Percentiles rank a stretch among this genome's conserved stretches.
Conservation (phyloP, 768 basidiomycete genomes). For the Kwoniella sp. region DNA sequence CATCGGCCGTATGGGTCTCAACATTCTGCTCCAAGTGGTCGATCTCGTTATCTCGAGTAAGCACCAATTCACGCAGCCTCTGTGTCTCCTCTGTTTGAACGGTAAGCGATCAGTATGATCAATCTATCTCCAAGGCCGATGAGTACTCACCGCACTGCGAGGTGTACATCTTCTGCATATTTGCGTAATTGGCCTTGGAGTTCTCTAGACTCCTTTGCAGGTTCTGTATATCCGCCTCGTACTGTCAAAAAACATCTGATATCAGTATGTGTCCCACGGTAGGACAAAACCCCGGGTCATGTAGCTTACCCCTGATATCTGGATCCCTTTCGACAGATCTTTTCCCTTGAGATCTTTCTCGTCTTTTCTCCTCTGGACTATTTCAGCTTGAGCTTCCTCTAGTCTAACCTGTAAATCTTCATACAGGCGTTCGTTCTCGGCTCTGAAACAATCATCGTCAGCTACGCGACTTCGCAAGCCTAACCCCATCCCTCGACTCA, state of each 20-base stretch:
- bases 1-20: conserved; percentile 68
- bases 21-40: conserved; percentile 66
- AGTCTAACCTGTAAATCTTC: conserved; percentile 75
- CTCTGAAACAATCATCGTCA: too few species aligned
- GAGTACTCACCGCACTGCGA: conserved; percentile 74
- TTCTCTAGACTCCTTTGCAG: conserved; percentile 73
- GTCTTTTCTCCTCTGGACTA: conserved; percentile 78
- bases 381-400: conserved; percentile 76
- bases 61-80: conserved; percentile 72
- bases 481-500: conserved; percentile 14
- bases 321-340: conserved; percentile 63
- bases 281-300: conserved; percentile 69
- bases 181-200: conserved; percentile 71
- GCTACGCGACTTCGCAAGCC: too few species aligned
- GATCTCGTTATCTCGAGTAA: conserved; percentile 74
- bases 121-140: too few species aligned
- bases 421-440: conserved; percentile 75
- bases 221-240: conserved; percentile 77
- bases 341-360: conserved; percentile 89
- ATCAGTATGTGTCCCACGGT: too few species aligned
- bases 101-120: conserved; percentile 16
- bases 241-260: conserved; percentile 25
- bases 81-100: conserved; percentile 70
- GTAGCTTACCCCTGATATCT: conserved; percentile 41
- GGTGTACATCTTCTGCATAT: conserved; percentile 81